A percentile compares a stretch with the other conserved stretches of the same genome.
Evolutionary conservation across 352 stramenopile species (phyloP).

Genomic region (Pythium aristosporum): DNA sequence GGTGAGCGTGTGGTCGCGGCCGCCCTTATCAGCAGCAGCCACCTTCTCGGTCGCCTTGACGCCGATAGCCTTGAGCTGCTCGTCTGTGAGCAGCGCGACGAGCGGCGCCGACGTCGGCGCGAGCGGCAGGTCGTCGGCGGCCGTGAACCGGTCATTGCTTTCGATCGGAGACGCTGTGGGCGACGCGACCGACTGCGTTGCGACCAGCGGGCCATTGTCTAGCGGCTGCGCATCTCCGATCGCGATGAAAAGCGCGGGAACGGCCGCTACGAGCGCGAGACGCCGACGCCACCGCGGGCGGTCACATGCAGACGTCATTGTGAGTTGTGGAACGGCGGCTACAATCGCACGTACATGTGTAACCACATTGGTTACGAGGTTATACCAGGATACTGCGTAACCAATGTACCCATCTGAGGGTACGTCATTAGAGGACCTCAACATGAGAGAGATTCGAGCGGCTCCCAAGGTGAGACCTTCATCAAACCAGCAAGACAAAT

Average conservation of each 20-base stretch:
- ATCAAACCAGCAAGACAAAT: too few species aligned
- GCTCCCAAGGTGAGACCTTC: too few species aligned
- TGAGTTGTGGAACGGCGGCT: background rate
- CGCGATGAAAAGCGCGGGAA: background rate
- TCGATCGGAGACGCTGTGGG: background rate
- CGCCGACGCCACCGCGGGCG: background rate
- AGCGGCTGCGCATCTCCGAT: background rate
- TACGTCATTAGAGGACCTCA: too few species aligned
- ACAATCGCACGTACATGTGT: background rate
- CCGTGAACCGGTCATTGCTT: constrained; percentile 15
- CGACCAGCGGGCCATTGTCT: background rate
- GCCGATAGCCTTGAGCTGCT: constrained; percentile 31
- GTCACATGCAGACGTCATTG: background rate
- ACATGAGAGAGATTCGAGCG: too few species aligned
- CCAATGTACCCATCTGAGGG: too few species aligned
- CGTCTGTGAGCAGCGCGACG: constrained; percentile 27
- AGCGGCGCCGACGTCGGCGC: constrained; percentile 11
- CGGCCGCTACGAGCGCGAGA: constrained; percentile 2
- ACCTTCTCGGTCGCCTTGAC: constrained; percentile 20
- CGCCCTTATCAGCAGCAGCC: background rate
- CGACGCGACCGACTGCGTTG: constrained; percentile 10
- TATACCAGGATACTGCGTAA: too few species aligned
- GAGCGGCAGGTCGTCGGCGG: constrained; percentile 21
- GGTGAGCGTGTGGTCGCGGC: background rate
- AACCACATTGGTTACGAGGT: too few species aligned